Base-by-base conservation (phyloP, 2,329 filamentous ascomycete genomes). In the Aspergillus texensis region DNA sequence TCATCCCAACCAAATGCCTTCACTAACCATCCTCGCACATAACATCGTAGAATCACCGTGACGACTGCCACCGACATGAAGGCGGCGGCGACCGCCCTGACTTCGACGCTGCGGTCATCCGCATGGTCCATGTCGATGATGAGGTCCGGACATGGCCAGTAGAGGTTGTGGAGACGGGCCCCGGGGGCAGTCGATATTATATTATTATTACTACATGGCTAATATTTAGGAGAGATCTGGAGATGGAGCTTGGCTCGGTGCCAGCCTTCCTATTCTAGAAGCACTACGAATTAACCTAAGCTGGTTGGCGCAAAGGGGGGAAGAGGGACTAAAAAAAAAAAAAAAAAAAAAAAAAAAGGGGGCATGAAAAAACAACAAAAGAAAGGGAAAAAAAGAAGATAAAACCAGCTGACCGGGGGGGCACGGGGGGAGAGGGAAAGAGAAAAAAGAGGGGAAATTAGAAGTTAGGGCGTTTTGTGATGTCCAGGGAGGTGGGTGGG, bases 1-100 rank as follows among this genome's bases (percentile, higher is more conserved):
- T 77, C 75, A 70, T 77, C 75, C 66, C 70, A 70, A 41, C 75
- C 75, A 64, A 77, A 75, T 4, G 65, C 71, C 60, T 72, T 74
- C 19, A 76, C 72, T 6, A 77, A 41, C 46, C 67, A 68, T 43
- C 65, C 65, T 3, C 75, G 74, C 48, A 76, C 72, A 65, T 77
- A 77, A 39, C 71, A 74, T 30, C 74, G 72, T 57, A 76, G 61
- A 28, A 70, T 66, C 19, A 75, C 72, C 8, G 72, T 60, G 10
- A 76, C 65, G 19, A 50, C 62, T 24, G 73, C 73, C 14, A 75
- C 62, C 1, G 74, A 58, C 65, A 75, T 60, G 43, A 76, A 75
- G 48, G 67, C 68, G 53, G 70, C 72, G 39, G 72, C 70, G 26
- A 74, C 67, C 46, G 62, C 66, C 59, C 62, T 64, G 26, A 74